phyloP scores from a whole-genome alignment of 768 basidiomycete genomes.

The Panus rudis region DNA sequence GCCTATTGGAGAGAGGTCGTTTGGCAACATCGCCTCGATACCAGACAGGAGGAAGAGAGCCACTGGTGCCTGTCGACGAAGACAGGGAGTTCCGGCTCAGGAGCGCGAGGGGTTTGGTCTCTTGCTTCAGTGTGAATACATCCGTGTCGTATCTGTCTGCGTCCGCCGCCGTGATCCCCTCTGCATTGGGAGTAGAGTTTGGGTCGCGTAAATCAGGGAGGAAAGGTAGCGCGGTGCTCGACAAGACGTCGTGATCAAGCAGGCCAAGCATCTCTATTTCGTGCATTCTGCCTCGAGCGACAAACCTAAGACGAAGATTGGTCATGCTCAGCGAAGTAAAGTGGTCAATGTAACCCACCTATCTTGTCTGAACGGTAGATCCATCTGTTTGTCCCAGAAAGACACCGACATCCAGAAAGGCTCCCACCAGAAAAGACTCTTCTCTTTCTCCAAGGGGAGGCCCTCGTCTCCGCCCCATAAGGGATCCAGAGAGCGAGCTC shows the following conservation, averaged over 20 bases:
- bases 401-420: conserved; percentile 80
- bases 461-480: conserved; percentile 67
- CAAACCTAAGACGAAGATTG: conserved; percentile 49
- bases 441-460: conserved; percentile 27
- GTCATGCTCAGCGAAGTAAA: not conserved
- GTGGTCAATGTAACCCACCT: conserved; percentile 37
- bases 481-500: conserved; percentile 51
- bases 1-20: conserved; percentile 28
- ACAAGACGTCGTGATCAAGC: conserved; percentile 84
- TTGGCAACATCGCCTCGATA: conserved; percentile 27
- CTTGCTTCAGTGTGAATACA: conserved; percentile 49
- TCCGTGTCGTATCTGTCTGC: conserved; percentile 72
- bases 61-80: conserved; percentile 29
- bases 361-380: conserved; percentile 73
- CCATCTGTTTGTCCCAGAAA: conserved; percentile 86
- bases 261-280: conserved; percentile 94
- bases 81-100: conserved; percentile 31
- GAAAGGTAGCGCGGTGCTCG: conserved; percentile 83
- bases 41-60: conserved; percentile 29
- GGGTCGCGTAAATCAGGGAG: conserved; percentile 38
- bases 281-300: conserved; percentile 94
- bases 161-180: conserved; percentile 34
- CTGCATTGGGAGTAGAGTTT: conserved; percentile 9
- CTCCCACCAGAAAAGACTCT: conserved; percentile 80
- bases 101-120: conserved; percentile 24